A percentile compares a stretch with the other conserved stretches of the same genome.
Evolutionary conservation across 2,329 filamentous ascomycete species (phyloP).

Genomic region (Alternaria metachromatica): DNA sequence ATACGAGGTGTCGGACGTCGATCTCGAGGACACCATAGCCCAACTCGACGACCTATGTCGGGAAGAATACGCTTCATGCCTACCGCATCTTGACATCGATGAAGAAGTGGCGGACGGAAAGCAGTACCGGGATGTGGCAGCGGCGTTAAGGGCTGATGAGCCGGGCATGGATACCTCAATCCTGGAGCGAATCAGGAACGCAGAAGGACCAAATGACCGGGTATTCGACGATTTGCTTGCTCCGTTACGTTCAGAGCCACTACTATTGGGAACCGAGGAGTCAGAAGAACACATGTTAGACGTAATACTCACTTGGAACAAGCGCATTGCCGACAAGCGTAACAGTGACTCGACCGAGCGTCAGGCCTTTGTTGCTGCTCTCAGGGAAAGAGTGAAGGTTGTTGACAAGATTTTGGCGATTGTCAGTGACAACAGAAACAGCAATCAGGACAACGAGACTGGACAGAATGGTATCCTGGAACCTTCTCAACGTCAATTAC

Average conservation of each 20-base stretch:
- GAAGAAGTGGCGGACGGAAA: neutral
- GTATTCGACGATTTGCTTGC: conserved; percentile 27
- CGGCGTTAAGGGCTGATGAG: neutral
- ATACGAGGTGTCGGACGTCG: neutral
- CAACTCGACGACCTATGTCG: neutral
- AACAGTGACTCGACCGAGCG: neutral
- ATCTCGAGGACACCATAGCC: neutral
- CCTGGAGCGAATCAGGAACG: conserved; percentile 20
- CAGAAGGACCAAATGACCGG: conserved; percentile 15
- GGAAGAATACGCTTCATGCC: neutral
- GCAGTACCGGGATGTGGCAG: neutral
- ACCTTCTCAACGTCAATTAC: conserved; percentile 8
- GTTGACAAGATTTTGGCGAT: neutral
- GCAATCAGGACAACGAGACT: neutral
- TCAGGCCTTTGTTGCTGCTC: conserved; percentile 9
- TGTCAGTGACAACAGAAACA: neutral
- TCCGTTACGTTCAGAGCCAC: conserved; percentile 7
- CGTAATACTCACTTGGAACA: conserved; percentile 27
- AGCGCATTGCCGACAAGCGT: conserved; percentile 1
- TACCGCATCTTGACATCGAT: neutral
- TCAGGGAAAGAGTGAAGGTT: conserved; percentile 12
- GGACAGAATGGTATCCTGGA: conserved; percentile 8
- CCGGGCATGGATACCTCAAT: conserved; percentile 17
- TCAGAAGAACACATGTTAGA: conserved; percentile 22
- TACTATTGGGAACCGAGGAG: conserved; percentile 1